Base-by-base conservation (phyloP, 2,329 filamentous ascomycete species). In the Uncinocarpus reesii region DNA sequence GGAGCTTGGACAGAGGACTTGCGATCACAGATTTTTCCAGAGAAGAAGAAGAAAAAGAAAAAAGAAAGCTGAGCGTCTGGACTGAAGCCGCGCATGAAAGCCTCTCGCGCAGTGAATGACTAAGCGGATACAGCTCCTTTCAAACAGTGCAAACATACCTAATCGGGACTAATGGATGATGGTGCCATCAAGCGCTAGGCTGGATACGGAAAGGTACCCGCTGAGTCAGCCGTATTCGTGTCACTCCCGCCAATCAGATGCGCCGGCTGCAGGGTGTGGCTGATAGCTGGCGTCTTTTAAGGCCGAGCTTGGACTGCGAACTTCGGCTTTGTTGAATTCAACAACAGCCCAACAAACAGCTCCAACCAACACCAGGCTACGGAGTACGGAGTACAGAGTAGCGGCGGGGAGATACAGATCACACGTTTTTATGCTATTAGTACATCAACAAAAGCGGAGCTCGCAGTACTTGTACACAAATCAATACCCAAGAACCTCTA, bases 311-410 rank as follows among this genome's bases (percentile, higher is more conserved):
- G 23, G 13, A 42, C 26, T 3, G n/a, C n/a, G 15, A 42, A 6
- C 28, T 42, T 4, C 18, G 11, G 26, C 26, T 32, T 40, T 47
- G 44, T 47, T 47, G 44, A 47, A 32, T 26, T 47, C 44, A 47
- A 47, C 44, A 47, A 36, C 5, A 32, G 32, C 28, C 42, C 42
- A 45, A 45, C 42, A 45, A 45, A 45, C n/a, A 28, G 20, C 21
- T 20, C 29, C 7, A 15, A 16, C 16, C 36, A n/a, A n/a, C n/a
- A n/a, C n/a, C n/a, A n/a, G n/a, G n/a, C n/a, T n/a, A n/a, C n/a
- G n/a, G n/a, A 13, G 24, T 16, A 40, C 18, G 21, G 11, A 8
- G 21, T 31, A 28, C 24, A 20, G 21, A 18, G 16, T 18, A 47
- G 18, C 16, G 13, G n/a, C n/a, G n/a, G n/a, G n/a, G n/a, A n/a